Evolutionary conservation across 2,329 filamentous ascomycete genomes (phyloP).

Genomic region (Curvularia sp.): DNA sequence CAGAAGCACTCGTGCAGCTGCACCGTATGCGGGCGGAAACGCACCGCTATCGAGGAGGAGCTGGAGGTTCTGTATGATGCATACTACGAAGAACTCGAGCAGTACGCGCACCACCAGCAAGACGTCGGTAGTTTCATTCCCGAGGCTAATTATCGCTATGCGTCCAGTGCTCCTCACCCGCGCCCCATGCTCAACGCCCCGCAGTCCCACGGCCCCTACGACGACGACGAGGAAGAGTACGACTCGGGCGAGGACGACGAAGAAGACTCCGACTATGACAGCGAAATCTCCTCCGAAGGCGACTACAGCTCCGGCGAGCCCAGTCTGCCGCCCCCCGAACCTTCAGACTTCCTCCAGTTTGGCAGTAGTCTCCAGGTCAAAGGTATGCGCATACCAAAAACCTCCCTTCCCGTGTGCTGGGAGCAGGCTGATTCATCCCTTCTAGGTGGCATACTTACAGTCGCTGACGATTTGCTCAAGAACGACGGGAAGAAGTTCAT

Average conservation of each 20-base stretch:
- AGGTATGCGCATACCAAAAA: constrained; percentile 56
- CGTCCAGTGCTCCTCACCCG: constrained; percentile 63
- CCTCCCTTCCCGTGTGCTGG: constrained; percentile 9
- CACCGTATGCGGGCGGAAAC: constrained; percentile 93
- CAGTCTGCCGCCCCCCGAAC: constrained; percentile 69
- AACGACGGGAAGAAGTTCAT: constrained; percentile 99
- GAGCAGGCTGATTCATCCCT: constrained; percentile 33
- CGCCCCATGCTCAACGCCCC: constrained; percentile 66
- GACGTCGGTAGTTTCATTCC: constrained; percentile 74
- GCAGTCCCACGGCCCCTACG: constrained; percentile 70
- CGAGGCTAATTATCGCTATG: constrained; percentile 66
- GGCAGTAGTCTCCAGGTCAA: constrained; percentile 97
- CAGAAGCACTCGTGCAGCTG: constrained; percentile 99
- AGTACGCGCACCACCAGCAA: constrained; percentile 89
- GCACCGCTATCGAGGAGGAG: constrained; percentile 97
- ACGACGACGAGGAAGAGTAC: constrained; percentile 59
- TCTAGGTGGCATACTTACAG: constrained; percentile 93
- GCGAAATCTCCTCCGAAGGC: constrained; percentile 72
- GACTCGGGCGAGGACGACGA: constrained; percentile 62
- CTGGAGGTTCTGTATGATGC: constrained; percentile 97
- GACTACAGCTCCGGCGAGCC: constrained; percentile 71
- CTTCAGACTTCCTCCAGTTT: constrained; percentile 94
- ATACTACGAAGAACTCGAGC: constrained; percentile 97
- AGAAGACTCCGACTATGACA: constrained; percentile 56
- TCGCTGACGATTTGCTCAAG: constrained; percentile 96